Percentiles rank a stretch among this genome's conserved stretches.
phyloP scores from a whole-genome alignment of 768 basidiomycete species.

The Leccinum broughii region DNA sequence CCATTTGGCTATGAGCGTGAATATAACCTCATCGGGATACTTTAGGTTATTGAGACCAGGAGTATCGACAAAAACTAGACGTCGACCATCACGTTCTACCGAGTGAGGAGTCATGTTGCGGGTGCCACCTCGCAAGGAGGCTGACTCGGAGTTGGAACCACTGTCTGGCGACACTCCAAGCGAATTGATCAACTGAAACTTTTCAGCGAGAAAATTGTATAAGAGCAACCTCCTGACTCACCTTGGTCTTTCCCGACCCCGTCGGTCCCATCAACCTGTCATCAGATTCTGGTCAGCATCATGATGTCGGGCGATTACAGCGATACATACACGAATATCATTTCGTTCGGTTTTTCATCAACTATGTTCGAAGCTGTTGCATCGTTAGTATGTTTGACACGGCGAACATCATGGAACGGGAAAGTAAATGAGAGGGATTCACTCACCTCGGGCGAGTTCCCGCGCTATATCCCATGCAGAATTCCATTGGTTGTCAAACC shows the following conservation, averaged over 20 bases:
- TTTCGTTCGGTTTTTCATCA: background rate
- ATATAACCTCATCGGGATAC: background rate
- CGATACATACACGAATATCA: slow-evolving; percentile 5
- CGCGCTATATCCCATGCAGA: background rate
- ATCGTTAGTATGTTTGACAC: background rate
- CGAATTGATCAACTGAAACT: slow-evolving; percentile 6
- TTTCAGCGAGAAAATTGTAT: background rate
- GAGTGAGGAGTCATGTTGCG: background rate
- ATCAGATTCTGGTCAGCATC: background rate
- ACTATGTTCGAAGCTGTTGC: no score
- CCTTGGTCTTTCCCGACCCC: slow-evolving; percentile 11
- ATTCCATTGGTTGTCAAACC: slow-evolving; percentile 4
- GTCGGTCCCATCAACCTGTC: slow-evolving; percentile 2
- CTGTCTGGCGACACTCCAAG: background rate
- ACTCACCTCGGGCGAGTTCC: background rate
- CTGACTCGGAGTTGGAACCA: background rate
- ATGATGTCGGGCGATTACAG: background rate
- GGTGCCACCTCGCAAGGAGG: background rate
- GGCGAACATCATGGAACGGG: background rate
- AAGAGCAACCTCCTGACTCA: background rate
- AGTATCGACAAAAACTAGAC: slow-evolving; percentile 7
- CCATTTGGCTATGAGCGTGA: slow-evolving; percentile 1
- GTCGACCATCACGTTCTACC: slow-evolving; percentile 2
- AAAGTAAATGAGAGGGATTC: background rate
- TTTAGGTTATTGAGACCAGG: slow-evolving; percentile 7